phyloP scores from a whole-genome alignment of 345 rosid species.

The Aquilaria yunnanensis region DNA sequence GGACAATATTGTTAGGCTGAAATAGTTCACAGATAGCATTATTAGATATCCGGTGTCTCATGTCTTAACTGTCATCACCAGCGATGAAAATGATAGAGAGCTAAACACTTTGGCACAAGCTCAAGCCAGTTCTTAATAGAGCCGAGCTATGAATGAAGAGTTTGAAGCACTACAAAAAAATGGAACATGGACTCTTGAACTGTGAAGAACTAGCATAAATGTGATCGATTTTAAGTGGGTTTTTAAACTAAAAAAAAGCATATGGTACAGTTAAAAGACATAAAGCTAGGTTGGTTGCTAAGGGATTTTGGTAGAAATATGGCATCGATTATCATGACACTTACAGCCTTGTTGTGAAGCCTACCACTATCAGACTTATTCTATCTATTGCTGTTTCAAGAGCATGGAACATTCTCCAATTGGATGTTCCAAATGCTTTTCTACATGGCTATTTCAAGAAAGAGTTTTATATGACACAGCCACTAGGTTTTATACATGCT shows the following conservation, averaged over 20 bases:
- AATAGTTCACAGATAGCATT: too few relatives aligned
- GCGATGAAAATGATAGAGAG: background rate
- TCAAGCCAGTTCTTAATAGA: background rate
- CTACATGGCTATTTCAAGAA: too few relatives aligned
- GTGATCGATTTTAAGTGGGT: background rate
- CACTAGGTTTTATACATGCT: too few relatives aligned
- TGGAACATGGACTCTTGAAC: too few relatives aligned
- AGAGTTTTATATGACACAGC: too few relatives aligned
- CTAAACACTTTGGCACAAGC: too few relatives aligned
- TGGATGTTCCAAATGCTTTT: background rate
- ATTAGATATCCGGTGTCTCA: too few relatives aligned
- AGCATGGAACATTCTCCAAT: background rate
- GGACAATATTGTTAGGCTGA: too few relatives aligned
- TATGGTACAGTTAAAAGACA: background rate
- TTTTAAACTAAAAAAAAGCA: background rate
- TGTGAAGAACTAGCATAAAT: background rate
- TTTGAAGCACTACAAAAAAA: background rate
- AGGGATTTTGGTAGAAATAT: background rate
- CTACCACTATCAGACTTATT: background rate
- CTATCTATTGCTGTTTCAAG: background rate
- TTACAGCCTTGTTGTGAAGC: background rate
- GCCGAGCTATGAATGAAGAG: background rate
- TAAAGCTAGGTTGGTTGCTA: background rate
- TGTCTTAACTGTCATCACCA: background rate
- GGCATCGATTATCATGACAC: background rate